A percentile compares a stretch with the other conserved stretches of the same genome.
phyloP scores from a whole-genome alignment of 2,329 filamentous ascomycete genomes.

The Cladosporium sp. region DNA sequence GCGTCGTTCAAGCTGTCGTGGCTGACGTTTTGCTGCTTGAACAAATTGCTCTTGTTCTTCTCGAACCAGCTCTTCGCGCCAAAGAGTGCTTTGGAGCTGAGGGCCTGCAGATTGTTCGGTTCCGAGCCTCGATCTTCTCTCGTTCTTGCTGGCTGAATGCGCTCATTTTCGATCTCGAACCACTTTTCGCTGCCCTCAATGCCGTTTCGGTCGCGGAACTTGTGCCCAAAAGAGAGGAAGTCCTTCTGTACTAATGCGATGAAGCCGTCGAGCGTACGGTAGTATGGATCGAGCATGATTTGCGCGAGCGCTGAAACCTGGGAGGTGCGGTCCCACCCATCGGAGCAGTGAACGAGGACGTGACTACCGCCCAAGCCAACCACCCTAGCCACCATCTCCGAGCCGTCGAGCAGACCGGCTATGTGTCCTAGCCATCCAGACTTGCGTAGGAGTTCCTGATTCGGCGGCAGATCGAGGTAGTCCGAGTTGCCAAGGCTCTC shows the following conservation, averaged over 20 bases:
- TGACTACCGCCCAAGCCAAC: constrained; percentile 92
- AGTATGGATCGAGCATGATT: constrained; percentile 93
- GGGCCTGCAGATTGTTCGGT: constrained; percentile 45
- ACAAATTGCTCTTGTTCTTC: constrained; percentile 48
- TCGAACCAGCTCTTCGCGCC: constrained; percentile 83
- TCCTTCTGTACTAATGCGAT: constrained; percentile 95
- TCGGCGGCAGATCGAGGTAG: constrained; percentile 75
- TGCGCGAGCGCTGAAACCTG: constrained; percentile 90
- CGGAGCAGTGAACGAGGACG: constrained; percentile 94
- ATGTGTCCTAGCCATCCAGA: constrained; percentile 94
- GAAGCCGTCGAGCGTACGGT: constrained; percentile 89
- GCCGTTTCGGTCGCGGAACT: constrained; percentile 91
- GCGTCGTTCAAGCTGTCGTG: constrained; percentile 63
- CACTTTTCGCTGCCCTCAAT: constrained; percentile 87
- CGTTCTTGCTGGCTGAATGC: constrained; percentile 48
- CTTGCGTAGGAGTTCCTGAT: constrained; percentile 71
- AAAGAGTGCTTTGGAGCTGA: constrained; percentile 63
- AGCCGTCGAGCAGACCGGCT: constrained; percentile 77
- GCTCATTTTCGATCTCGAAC: constrained; percentile 84
- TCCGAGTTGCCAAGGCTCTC: constrained; percentile 92
- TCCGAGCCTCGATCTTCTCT: constrained; percentile 44
- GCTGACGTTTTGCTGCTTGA: constrained; percentile 50
- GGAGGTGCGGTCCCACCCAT: constrained; percentile 96
- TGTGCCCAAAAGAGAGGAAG: constrained; percentile 96
- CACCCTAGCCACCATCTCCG: constrained; percentile 77